Evolutionary conservation across 257 asterid genomes (phyloP).

Genomic region (Orobanche coerulescens): DNA sequence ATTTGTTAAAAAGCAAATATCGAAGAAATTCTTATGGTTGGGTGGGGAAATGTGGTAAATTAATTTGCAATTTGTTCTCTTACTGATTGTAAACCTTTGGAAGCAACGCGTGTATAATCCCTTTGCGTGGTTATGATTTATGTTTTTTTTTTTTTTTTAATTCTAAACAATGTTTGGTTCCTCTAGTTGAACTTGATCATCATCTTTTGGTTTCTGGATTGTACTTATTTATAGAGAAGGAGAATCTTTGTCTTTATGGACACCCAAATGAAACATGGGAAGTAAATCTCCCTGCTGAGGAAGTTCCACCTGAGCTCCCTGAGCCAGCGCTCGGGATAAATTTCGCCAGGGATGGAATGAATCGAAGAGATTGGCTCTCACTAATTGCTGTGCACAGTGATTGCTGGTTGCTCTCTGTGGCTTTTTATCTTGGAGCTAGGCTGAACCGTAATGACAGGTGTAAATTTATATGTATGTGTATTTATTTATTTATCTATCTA

Average conservation of each 20-base stretch:
- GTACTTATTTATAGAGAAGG: slow-evolving; percentile 56
- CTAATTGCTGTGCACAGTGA: slow-evolving; percentile 94
- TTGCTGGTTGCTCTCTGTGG: slow-evolving; percentile 94
- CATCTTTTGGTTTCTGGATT: slow-evolving; percentile 20
- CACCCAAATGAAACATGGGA: slow-evolving; percentile 93
- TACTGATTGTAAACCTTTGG: neutral
- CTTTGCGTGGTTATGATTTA: neutral
- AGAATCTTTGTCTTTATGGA: slow-evolving; percentile 86
- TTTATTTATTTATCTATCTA: slow-evolving; percentile 7
- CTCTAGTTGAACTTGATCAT: slow-evolving; percentile 20
- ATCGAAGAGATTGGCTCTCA: slow-evolving; percentile 88
- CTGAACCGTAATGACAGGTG: slow-evolving; percentile 86
- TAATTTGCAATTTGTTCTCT: neutral
- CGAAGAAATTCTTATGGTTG: no score
- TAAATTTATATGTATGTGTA: neutral
- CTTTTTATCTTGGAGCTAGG: slow-evolving; percentile 84
- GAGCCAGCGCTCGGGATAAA: slow-evolving; percentile 94
- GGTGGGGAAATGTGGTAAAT: neutral
- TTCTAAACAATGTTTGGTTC: slow-evolving; percentile 7
- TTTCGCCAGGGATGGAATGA: slow-evolving; percentile 94
- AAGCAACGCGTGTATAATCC: neutral
- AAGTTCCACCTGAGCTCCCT: slow-evolving; percentile 96
- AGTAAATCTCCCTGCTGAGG: slow-evolving; percentile 93
- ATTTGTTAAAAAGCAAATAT: no score
- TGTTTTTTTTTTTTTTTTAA: no score